These are phyloP conservation scores for Bisporella sp. DNA, from an alignment of 2,329 filamentous ascomycete species.

Conservation along the genomic window DNA sequence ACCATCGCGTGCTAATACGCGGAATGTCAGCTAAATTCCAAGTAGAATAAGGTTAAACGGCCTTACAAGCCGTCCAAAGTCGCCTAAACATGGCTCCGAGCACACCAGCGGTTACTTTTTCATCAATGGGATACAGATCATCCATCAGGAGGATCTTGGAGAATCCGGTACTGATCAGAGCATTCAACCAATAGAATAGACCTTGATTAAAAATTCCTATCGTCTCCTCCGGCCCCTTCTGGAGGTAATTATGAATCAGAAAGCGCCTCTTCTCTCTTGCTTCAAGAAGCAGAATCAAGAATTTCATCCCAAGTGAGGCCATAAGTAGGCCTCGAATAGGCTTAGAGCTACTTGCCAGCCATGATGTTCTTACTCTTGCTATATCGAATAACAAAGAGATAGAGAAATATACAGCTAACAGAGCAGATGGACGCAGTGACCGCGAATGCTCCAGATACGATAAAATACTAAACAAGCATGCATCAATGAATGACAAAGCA, in stretches of 20 bases:
- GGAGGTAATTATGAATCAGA: no score
- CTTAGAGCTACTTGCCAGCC: not conserved
- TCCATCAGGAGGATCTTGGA: not conserved
- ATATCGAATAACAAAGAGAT: not conserved
- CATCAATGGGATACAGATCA: not conserved
- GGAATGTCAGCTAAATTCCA: no score
- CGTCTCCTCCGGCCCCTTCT: not conserved
- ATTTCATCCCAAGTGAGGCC: not conserved
- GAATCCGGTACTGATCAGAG: not conserved
- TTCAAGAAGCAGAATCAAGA: not conserved
- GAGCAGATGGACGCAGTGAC: not conserved
- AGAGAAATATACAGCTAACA: not conserved
- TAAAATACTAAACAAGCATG: not conserved
- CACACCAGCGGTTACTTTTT: not conserved
- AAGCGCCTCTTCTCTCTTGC: not conserved
- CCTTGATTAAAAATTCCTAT: not conserved
- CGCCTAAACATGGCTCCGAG: not conserved
- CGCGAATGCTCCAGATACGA: conserved; percentile 1
- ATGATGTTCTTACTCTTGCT: not conserved
- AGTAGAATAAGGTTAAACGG: no score
- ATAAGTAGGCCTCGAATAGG: not conserved
- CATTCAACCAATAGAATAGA: not conserved
- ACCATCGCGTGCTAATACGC: no score
- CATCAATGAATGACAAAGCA: not conserved
- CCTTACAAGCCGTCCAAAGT: not conserved